Base-by-base conservation (phyloP, 805 yeast genomes). In the Yamadazyma akitaensis region DNA sequence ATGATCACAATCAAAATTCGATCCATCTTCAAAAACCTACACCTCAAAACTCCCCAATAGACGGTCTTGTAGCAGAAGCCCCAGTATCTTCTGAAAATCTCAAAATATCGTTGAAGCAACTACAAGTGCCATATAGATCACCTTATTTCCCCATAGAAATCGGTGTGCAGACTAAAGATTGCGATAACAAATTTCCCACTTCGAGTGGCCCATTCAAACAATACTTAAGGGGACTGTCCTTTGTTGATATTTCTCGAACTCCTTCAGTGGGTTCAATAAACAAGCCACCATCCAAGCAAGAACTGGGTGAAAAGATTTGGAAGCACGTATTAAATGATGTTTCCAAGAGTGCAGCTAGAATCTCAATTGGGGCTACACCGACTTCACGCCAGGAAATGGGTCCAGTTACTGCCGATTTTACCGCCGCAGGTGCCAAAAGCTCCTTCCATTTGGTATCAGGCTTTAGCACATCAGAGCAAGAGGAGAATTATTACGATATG, bases 341-440 rank as follows among this genome's bases (percentile, higher is more conserved):
- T 24, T 63, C 71, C n/a, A 54, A 66, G 42, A 54, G 65, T 11
- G 72, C 73, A 0, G 73, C 73, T 3, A 51, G 67, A 28, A 55
- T 65, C 2, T 66, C 73, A 2, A 63, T 67, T 10, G 72, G 72
- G 3, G 55, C 58, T 14, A 45, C 58, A 8, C 63, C 66, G 2
- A 46, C 49, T 6, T 49, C 64, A 5, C 51, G 59, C 12, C 49
- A 52, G 7, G 61, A 58, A 36, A 56, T 53, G 43, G 51, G 54
- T 21, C 57, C 57, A 43, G 48, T 65, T 34, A 56, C 56, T 16
- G 52, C 66, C 26, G 70, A 64, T 48, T 62, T 64, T 42, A 43
- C 46, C 7, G 25, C 36, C 3, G 41, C 31, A 19, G n/a, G 9
- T 11, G 21, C 14, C 5, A 14, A 24, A 3, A 16, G 26, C 13